These are phyloP conservation scores for Rhodotorula sp. DNA, from an alignment of 1,284 basidiomycete genomes.

Conservation along the genomic window DNA sequence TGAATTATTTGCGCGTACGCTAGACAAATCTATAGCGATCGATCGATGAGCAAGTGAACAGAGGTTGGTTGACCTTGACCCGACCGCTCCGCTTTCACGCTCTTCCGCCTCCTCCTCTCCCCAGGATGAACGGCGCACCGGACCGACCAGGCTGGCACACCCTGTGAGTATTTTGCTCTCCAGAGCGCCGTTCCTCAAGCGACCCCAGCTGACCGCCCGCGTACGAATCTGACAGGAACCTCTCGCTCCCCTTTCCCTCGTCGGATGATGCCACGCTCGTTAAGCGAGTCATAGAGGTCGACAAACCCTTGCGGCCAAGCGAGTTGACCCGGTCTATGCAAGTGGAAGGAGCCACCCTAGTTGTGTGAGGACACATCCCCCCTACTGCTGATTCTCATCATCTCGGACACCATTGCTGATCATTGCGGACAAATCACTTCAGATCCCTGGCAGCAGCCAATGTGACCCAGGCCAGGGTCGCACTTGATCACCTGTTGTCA, in stretches of 20 bases:
- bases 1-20: no score
- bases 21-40: not conserved
- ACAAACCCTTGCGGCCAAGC: slow-evolving; percentile 28
- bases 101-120: not conserved
- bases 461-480: slow-evolving; percentile 44
- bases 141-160: slow-evolving; percentile 38
- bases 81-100: no score
- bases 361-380: slow-evolving; percentile 18
- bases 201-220: not conserved
- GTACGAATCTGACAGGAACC: slow-evolving; percentile 13
- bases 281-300: slow-evolving; percentile 39
- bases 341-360: slow-evolving; percentile 15
- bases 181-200: not conserved
- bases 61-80: not conserved
- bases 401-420: slow-evolving; percentile 3
- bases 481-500: slow-evolving; percentile 57
- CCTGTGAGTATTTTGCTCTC: slow-evolving; percentile 15
- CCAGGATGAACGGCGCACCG: not conserved
- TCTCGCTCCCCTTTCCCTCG: slow-evolving; percentile 40
- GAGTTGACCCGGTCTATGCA: slow-evolving; percentile 28
- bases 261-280: slow-evolving; percentile 32
- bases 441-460: slow-evolving; percentile 40
- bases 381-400: not conserved
- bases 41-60: not conserved
- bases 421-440: not conserved